Conservation (phyloP, 371 early-diverging fungal species). For the Phascolomyces articulosus region DNA sequence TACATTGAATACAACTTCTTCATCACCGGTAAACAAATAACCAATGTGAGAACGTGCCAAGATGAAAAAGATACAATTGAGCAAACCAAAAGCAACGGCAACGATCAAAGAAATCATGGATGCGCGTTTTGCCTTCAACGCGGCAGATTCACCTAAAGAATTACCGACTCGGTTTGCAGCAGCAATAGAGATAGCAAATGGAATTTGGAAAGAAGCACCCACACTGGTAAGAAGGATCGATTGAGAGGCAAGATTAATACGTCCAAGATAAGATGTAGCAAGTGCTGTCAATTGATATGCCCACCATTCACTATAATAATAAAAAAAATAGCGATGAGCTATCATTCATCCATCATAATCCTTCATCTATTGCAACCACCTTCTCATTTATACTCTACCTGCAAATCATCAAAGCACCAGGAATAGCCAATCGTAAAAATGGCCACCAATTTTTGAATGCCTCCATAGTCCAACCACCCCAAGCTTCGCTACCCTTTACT, state of each 20-base stretch:
- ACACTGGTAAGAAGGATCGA: constrained; percentile 74
- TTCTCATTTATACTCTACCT: constrained; percentile 16
- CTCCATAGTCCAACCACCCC: constrained; percentile 65
- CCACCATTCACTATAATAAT: constrained; percentile 74
- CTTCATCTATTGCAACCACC: neutral
- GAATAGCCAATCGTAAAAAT: constrained; percentile 66
- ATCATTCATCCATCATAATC: no score
- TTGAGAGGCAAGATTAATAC: constrained; percentile 73
- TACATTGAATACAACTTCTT: constrained; percentile 67
- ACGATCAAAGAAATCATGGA: constrained; percentile 51
- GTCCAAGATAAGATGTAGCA: constrained; percentile 79
- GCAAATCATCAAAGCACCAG: constrained; percentile 57
- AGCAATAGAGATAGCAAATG: constrained; percentile 68
- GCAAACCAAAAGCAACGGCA: constrained; percentile 42
- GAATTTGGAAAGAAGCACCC: constrained; percentile 70
- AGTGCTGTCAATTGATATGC: constrained; percentile 74
- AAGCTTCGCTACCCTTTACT: constrained; percentile 66
- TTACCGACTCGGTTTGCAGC: constrained; percentile 78
- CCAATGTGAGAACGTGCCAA: constrained; percentile 57
- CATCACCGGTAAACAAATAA: constrained; percentile 70
- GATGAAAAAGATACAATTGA: constrained; percentile 43
- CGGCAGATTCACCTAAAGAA: constrained; percentile 51
- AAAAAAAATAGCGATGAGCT: no score
- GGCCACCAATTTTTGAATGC: constrained; percentile 63
- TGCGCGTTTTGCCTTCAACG: constrained; percentile 42